Evolutionary conservation across 2,329 filamentous ascomycete species (phyloP).

Genomic region (Pseudopithomyces maydicus): DNA sequence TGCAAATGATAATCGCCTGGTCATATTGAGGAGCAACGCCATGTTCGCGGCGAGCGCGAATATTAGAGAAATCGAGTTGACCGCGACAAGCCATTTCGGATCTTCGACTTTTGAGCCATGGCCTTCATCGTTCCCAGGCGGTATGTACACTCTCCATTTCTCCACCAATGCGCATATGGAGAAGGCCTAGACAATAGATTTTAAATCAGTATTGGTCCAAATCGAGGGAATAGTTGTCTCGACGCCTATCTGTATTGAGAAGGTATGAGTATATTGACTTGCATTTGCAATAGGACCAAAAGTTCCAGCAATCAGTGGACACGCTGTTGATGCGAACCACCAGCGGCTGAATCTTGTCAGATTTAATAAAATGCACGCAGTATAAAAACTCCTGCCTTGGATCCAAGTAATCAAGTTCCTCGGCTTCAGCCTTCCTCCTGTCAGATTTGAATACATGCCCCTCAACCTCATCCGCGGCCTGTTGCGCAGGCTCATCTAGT

Average conservation of each 20-base stretch:
- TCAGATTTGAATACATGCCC: constrained; percentile 37
- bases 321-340: constrained; percentile 66
- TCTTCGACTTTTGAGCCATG: constrained; percentile 56
- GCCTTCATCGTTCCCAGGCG: constrained; percentile 50
- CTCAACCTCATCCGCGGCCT: constrained; percentile 54
- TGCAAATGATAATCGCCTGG: constrained; percentile 58
- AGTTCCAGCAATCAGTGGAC: constrained; percentile 61
- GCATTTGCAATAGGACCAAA: constrained; percentile 61
- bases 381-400: constrained; percentile 42
- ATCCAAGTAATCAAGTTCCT: constrained; percentile 50
- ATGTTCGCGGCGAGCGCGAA: constrained; percentile 61
- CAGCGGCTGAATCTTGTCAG: constrained; percentile 50
- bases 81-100: constrained; percentile 59
- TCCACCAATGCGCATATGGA: constrained; percentile 61
- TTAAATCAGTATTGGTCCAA: background rate
- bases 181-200: constrained; percentile 40
- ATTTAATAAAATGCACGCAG: too few relatives aligned
- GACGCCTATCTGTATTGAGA: background rate
- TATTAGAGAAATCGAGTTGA: constrained; percentile 62
- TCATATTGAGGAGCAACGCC: constrained; percentile 64
- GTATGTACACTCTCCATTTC: constrained; percentile 60
- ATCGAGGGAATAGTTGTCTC: background rate
- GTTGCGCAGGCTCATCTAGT: constrained; percentile 54
- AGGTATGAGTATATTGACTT: background rate
- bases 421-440: constrained; percentile 42